phyloP scores from a whole-genome alignment of 495 filamentous ascomycete species.

The Lophiotrema nucula region DNA sequence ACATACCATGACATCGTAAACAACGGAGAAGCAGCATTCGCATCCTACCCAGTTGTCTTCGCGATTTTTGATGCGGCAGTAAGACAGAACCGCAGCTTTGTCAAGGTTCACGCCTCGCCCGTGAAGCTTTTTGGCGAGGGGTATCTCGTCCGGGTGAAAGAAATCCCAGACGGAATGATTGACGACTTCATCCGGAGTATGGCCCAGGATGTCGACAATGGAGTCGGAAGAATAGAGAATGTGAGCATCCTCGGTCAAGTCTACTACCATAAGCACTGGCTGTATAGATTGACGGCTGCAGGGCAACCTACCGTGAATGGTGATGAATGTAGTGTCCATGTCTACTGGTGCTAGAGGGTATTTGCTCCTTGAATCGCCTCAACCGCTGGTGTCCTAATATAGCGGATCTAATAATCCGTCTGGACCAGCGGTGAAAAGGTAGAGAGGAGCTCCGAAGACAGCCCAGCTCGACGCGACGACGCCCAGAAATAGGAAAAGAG shows the following conservation, averaged over 20 bases:
- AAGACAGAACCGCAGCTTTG: constrained; percentile 81
- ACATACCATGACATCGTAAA: constrained; percentile 82
- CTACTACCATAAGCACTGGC: constrained; percentile 45
- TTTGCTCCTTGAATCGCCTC: background rate
- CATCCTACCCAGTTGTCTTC: constrained; percentile 75
- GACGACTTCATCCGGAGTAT: constrained; percentile 70
- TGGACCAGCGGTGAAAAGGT: constrained; percentile 23
- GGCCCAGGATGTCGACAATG: constrained; percentile 77
- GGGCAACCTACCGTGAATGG: constrained; percentile 71
- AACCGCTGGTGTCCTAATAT: background rate
- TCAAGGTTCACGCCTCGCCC: constrained; percentile 72
- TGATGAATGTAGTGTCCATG: constrained; percentile 86
- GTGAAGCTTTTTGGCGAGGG: constrained; percentile 71
- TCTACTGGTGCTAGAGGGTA: background rate
- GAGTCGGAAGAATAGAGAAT: constrained; percentile 84
- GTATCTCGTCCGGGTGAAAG: constrained; percentile 79
- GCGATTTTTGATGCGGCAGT: constrained; percentile 68
- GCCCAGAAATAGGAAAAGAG: too few relatives aligned
- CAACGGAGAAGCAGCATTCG: constrained; percentile 87
- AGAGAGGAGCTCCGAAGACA: background rate
- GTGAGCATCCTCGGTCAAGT: constrained; percentile 72
- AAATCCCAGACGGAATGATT: constrained; percentile 81
- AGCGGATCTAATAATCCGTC: constrained; percentile 35
- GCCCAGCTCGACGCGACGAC: background rate
- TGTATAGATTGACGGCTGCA: constrained; percentile 6